Evolutionary conservation across 257 asterid genomes (phyloP).

Genomic region (Solanum paucissectum): DNA sequence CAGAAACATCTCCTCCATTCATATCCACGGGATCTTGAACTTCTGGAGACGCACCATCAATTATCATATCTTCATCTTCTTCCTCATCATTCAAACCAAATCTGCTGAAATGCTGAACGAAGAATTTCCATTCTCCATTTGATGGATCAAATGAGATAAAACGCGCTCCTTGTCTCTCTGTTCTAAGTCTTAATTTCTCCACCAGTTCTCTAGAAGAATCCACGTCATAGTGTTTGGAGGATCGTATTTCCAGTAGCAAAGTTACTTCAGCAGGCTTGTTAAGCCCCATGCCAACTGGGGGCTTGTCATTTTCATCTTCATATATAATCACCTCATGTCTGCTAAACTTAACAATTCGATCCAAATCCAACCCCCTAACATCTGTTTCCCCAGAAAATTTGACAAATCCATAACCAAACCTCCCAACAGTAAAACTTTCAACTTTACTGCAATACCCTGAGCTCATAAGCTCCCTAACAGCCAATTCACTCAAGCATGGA

Average conservation of each 20-base stretch:
- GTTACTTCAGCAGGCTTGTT: constrained; percentile 92
- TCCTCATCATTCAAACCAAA: constrained; percentile 82
- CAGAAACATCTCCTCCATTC: constrained; percentile 42
- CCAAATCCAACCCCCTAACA: constrained; percentile 72
- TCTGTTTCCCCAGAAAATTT: constrained; percentile 73
- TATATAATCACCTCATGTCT: constrained; percentile 61
- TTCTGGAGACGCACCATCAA: constrained; percentile 56
- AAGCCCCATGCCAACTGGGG: constrained; percentile 64
- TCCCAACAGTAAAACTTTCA: constrained; percentile 62
- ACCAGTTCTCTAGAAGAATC: constrained; percentile 16
- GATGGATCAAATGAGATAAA: constrained; percentile 58
- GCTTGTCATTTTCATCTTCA: constrained; percentile 70
- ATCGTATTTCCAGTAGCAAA: constrained; percentile 29
- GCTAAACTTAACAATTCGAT: constrained; percentile 48
- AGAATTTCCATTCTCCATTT: constrained; percentile 70
- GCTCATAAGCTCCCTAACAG: constrained; percentile 33
- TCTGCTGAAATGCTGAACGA: constrained; percentile 89
- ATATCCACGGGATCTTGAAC: constrained; percentile 36
- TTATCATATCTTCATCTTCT: constrained; percentile 76
- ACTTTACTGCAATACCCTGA: constrained; percentile 84
- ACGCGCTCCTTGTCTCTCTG: constrained; percentile 79
- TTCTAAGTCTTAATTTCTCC: constrained; percentile 41
- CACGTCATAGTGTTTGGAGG: constrained; percentile 3
- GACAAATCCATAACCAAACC: constrained; percentile 63
- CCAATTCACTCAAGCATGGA: constrained; percentile 75